Evolutionary conservation across 2,329 filamentous ascomycete genomes (phyloP), one percentile per base, ranked within the genome.

Genomic region (Penicillium oxalicum): DNA sequence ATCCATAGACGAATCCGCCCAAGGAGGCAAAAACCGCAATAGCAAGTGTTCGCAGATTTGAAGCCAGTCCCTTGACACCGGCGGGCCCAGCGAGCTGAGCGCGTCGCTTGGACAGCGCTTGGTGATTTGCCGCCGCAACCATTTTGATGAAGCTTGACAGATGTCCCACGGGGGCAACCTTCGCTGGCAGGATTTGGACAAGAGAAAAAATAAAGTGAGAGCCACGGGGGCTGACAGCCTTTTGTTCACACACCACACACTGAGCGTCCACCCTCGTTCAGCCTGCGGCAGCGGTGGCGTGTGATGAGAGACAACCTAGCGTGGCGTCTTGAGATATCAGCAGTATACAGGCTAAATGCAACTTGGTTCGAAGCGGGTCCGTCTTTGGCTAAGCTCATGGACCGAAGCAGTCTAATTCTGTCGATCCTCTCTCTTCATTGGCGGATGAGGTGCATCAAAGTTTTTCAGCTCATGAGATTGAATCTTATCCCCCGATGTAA

Each of bases 1-100:
- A 89, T 18, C 86, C 84, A 63, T 87, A 82, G 27, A 79, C 69
- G 18, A 78, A 62, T 45, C 77, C 77, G 58, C 76, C 76, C 29
- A 79, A 63, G 51, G 72, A 77, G 5, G 74, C 73, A 50, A 81
- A 81, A 45, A 76, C 70, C 8, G 77, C 76, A 58, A 81, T 79
- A 8, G 73, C 71, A 49, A 78, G 78, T 25, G 79, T 77, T 53
- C 75, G 77, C 49, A 72, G 63, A 58, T 79, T 80, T 55, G 73
- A 73, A 33, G 80, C 34, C 36, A 81, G 60, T 9, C 77, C 77
- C 53, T 65, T 58, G n/a, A 73, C 71, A 24, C 77, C 77, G 56
- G 71, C 66, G 52, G 66, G 64, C 34, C 64, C 61, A 28, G 66
- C 55, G 34, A 70, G 56, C 55, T 64, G 51, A 47, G 66, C 62